These are phyloP conservation scores for Cladosporium colombiae DNA, from an alignment of 2,329 filamentous ascomycete species.

Conservation along the genomic window DNA sequence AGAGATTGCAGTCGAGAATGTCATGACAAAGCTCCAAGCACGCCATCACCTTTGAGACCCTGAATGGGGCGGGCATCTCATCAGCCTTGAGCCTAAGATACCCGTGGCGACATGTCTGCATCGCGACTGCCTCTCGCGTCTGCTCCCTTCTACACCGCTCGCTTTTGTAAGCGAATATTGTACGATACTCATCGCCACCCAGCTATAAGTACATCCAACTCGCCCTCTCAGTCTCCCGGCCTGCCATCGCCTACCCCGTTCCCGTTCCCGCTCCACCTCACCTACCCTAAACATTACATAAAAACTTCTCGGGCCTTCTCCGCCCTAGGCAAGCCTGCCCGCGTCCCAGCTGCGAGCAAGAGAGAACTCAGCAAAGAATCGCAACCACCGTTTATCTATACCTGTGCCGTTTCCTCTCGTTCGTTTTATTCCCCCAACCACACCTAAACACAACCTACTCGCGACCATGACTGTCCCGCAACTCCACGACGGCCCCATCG, in stretches of 20 bases:
- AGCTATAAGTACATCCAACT: constrained; percentile 6
- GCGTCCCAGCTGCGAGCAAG: neutral
- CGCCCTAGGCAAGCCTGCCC: constrained; percentile 11
- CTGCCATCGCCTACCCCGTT: neutral
- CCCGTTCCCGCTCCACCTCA: neutral
- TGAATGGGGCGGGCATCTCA: neutral
- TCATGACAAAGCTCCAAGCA: constrained; percentile 4
- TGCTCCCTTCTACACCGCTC: constrained; percentile 4
- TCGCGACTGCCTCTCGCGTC: neutral
- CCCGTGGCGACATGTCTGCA: neutral
- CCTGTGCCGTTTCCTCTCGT: neutral
- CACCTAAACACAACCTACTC: neutral
- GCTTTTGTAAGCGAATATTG: constrained; percentile 7
- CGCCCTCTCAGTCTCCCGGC: neutral
- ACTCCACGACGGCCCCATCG: constrained; percentile 50
- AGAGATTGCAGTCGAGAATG: neutral
- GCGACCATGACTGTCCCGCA: constrained; percentile 30
- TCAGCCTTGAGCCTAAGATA: constrained; percentile 1
- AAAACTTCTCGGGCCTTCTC: constrained; percentile 18
- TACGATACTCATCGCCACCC: neutral
- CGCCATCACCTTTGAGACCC: constrained; percentile 5
- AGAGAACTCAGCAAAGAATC: constrained; percentile 16
- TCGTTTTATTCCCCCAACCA: neutral
- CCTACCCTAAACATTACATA: constrained; percentile 14
- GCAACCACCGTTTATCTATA: neutral